Evolutionary conservation across 1,284 basidiomycete genomes (phyloP).

Genomic region (Sphaerobolus stellatus): DNA sequence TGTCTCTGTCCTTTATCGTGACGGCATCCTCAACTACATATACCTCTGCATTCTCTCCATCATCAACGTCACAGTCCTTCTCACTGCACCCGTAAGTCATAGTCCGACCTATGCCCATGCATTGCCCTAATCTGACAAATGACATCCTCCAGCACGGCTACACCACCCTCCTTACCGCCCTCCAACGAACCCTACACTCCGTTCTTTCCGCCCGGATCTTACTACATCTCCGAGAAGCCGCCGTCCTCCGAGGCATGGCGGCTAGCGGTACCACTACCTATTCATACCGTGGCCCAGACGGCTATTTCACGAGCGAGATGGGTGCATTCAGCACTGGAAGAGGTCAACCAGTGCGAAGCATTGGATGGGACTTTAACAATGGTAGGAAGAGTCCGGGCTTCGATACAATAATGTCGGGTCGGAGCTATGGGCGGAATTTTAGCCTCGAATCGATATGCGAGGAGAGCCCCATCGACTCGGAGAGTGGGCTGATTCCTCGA

Average conservation of each 20-base stretch:
- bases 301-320: not conserved
- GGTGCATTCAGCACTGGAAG: not conserved
- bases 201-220: conserved; percentile 11
- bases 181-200: conserved; percentile 6
- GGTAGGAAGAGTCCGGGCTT: no score
- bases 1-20: conserved; percentile 6
- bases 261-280: not conserved
- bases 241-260: not conserved
- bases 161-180: not conserved
- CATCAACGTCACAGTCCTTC: conserved; percentile 4
- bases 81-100: not conserved
- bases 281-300: not conserved
- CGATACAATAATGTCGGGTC: not conserved
- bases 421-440: not conserved
- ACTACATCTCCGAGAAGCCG: conserved; percentile 6
- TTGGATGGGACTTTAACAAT: no score
- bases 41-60: conserved; percentile 4
- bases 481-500: not conserved
- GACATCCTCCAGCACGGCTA: not conserved
- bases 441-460: not conserved
- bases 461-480: not conserved
- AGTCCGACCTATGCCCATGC: not conserved
- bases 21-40: conserved; percentile 7
- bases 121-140: no score
- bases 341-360: not conserved